Evolutionary conservation across 805 yeast genomes (phyloP), one percentile per base, ranked within the genome.

Genomic region (Yarrowia porcina): DNA sequence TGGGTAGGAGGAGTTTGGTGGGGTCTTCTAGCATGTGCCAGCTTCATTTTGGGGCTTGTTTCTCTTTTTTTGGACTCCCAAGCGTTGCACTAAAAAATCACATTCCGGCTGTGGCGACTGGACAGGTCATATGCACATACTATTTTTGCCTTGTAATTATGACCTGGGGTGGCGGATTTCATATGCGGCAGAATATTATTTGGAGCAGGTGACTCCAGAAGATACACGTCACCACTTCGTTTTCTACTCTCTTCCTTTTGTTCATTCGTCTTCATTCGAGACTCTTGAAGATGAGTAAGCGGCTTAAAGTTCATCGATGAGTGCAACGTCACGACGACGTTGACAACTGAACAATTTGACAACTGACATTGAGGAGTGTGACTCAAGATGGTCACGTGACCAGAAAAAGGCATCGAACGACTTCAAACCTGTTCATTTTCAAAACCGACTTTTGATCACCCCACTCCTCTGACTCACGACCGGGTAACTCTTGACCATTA

Each of bases 91-190:
- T 44, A 41, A 41, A 23, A 15, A 15, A 27, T 9, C 15, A 36
- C 30, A 9, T 25, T 44, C 28, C 4, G 11, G 6, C n/a, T 4
- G 49, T 44, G 49, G 49, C 49, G n/a, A 44, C 7, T n/a, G 12
- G 30, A 44, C n/a, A 2, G 49, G 49, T 44, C 49, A 44, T 44
- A 44, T 44, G 49, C 28, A 44, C 49, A 44, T 2, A 17, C 49
- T 44, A 44, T 44, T 44, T 27, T 44, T 5, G 49, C 20, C 20
- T 41, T 18, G n/a, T 41, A 41, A 41, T 23, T 18, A 11, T 11
- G 3, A 10, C 5, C 8, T 13, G 25, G 12, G 21, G 44, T 39
- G 44, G 44, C 44, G 27, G 11, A 11, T 20, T 4, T 11, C 3
- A 9, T 2, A 10, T 1, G 1, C 17, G 36, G 17, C 7, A 32